phyloP scores from a whole-genome alignment of 2,329 filamentous ascomycete genomes.

The Fusarium citri region DNA sequence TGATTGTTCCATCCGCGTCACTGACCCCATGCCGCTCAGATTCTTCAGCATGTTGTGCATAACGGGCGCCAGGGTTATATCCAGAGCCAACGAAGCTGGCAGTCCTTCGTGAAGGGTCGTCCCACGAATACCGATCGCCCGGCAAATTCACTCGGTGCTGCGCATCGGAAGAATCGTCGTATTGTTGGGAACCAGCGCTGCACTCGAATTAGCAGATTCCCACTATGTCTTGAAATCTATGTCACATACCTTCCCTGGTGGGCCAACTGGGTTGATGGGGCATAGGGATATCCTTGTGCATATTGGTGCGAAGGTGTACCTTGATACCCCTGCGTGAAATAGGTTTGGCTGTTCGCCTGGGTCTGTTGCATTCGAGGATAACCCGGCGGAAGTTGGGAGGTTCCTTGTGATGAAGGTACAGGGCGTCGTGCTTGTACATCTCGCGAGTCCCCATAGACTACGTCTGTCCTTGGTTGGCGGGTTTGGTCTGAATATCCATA shows the following conservation, averaged over 20 bases:
- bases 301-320: background rate
- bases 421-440: background rate
- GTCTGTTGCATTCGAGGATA: background rate
- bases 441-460: background rate
- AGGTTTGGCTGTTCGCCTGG: background rate
- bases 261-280: slow-evolving; percentile 9
- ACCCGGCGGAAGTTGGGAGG: background rate
- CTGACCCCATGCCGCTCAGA: background rate
- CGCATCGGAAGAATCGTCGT: background rate
- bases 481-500: background rate
- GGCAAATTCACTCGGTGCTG: slow-evolving; percentile 1
- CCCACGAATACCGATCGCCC: background rate
- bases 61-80: background rate
- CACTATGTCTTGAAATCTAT: background rate
- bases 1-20: slow-evolving; percentile 1
- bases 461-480: background rate
- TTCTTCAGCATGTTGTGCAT: background rate
- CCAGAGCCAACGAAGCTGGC: slow-evolving; percentile 7
- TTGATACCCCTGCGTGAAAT: background rate
- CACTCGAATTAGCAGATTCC: slow-evolving; percentile 3
- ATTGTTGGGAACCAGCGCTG: background rate
- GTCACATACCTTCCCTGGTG: slow-evolving; percentile 31
- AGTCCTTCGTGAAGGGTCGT: slow-evolving; percentile 8
- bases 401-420: background rate
- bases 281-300: background rate